phyloP scores from a whole-genome alignment of 75 land plant genomes.

The Gnetum montanum region DNA sequence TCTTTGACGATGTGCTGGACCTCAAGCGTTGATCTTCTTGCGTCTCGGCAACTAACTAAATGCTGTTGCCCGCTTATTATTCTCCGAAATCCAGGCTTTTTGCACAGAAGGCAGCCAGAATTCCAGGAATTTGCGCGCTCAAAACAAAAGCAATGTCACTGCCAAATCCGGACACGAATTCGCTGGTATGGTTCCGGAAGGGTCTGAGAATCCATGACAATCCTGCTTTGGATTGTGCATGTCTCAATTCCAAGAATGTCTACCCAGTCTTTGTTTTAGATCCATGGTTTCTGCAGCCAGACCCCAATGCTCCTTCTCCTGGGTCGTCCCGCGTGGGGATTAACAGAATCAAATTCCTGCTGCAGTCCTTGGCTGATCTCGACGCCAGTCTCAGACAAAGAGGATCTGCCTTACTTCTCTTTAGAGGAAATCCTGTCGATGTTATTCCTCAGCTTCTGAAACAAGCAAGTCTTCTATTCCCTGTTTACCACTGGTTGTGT shows the following conservation, averaged over 20 bases:
- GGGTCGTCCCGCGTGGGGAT: conserved; percentile 68
- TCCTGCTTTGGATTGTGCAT: conserved; percentile 64
- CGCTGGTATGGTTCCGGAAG: conserved; percentile 82
- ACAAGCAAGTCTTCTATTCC: conserved; percentile 41
- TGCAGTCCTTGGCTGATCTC: conserved; percentile 64
- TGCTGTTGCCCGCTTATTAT: too few species aligned
- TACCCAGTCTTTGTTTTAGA: conserved; percentile 89
- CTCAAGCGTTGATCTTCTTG: too few species aligned
- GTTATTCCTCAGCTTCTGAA: conserved; percentile 42
- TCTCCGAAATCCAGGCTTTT: too few species aligned
- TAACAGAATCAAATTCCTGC: conserved; percentile 70
- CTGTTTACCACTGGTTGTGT: too few species aligned
- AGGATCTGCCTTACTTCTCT: conserved; percentile 63
- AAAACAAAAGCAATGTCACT: too few species aligned
- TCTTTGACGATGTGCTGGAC: too few species aligned
- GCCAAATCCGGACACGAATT: conserved; percentile 39
- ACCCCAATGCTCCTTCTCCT: conserved; percentile 60
- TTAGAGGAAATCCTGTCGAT: conserved; percentile 61
- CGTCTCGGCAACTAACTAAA: too few species aligned
- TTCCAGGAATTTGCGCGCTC: too few species aligned
- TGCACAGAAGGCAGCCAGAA: too few species aligned
- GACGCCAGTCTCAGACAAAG: conserved; percentile 39
- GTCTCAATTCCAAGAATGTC: conserved; percentile 24
- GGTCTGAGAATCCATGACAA: conserved; percentile 86
- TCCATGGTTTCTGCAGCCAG: conserved; percentile 70